Conservation (phyloP, 2,329 filamentous ascomycete genomes). For the Arthroderma sp. region DNA sequence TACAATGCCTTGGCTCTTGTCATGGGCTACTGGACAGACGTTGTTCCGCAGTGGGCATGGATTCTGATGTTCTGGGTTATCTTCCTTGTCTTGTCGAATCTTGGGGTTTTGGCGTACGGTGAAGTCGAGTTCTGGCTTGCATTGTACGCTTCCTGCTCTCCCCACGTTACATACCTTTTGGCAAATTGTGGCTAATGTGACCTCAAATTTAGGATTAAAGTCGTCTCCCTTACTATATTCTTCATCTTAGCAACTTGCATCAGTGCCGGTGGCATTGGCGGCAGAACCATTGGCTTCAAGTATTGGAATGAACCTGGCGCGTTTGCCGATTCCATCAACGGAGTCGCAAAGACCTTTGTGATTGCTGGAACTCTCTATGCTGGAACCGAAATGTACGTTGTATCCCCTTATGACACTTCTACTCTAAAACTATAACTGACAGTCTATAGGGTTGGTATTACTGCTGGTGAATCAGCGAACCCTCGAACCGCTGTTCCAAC, state of each 20-base stretch:
- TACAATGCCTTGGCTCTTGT: constrained; percentile 38
- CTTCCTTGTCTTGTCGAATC: constrained; percentile 32
- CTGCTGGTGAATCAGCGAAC: constrained; percentile 30
- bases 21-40: constrained; percentile 36
- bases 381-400: constrained; percentile 8
- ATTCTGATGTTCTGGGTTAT: constrained; percentile 37
- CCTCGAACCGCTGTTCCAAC: constrained; percentile 36
- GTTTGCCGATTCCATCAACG: constrained; percentile 27
- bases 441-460: constrained; percentile 25
- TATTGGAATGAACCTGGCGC: constrained; percentile 28
- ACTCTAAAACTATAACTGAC: background rate
- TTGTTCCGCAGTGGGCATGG: constrained; percentile 37
- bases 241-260: constrained; percentile 27
- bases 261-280: constrained; percentile 24
- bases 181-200: background rate
- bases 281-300: constrained; percentile 24
- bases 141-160: constrained; percentile 17
- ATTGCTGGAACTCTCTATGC: constrained; percentile 17
- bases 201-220: constrained; percentile 21
- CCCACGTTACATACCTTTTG: background rate
- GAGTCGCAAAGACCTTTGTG: constrained; percentile 27
- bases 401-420: background rate
- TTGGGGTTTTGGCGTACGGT: constrained; percentile 39
- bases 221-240: constrained; percentile 23
- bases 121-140: constrained; percentile 41